A percentile compares a stretch with the other conserved stretches of the same genome.
These are phyloP conservation scores for Stereum hirsutum DNA, from an alignment of 1,284 basidiomycete genomes.

Conservation along the genomic window DNA sequence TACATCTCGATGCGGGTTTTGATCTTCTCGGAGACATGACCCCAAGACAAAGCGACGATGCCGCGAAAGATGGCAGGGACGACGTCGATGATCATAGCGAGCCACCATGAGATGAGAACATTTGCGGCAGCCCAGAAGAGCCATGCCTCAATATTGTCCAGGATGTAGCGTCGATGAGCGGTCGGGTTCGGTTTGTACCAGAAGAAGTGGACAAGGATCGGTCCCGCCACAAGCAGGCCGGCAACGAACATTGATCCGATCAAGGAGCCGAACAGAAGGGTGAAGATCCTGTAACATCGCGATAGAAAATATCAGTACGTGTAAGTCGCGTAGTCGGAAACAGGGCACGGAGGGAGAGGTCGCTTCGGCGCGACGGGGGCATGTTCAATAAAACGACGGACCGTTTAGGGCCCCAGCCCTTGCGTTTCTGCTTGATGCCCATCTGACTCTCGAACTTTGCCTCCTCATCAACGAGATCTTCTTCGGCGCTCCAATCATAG, in stretches of 20 bases:
- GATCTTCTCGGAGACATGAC: constrained; percentile 60
- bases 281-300: constrained; percentile 35
- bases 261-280: constrained; percentile 59
- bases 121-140: constrained; percentile 73
- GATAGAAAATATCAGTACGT: too few relatives aligned
- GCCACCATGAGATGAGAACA: constrained; percentile 65
- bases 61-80: constrained; percentile 45
- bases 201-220: constrained; percentile 53
- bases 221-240: constrained; percentile 46
- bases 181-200: constrained; percentile 56
- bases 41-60: constrained; percentile 53
- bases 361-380: background rate
- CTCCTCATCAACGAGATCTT: constrained; percentile 61
- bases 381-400: constrained; percentile 21
- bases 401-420: constrained; percentile 47
- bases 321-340: too few relatives aligned
- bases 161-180: constrained; percentile 46
- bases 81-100: constrained; percentile 62
- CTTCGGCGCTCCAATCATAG: constrained; percentile 69
- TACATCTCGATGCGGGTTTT: constrained; percentile 62
- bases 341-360: too few relatives aligned
- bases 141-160: constrained; percentile 67
- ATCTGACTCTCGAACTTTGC: constrained; percentile 53
- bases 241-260: constrained; percentile 62
- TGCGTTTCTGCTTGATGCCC: constrained; percentile 35